Percentiles rank a stretch among this genome's conserved stretches.
These are phyloP conservation scores for Boletus pseudopeckii DNA, from an alignment of 768 basidiomycete species.

Conservation along the genomic window DNA sequence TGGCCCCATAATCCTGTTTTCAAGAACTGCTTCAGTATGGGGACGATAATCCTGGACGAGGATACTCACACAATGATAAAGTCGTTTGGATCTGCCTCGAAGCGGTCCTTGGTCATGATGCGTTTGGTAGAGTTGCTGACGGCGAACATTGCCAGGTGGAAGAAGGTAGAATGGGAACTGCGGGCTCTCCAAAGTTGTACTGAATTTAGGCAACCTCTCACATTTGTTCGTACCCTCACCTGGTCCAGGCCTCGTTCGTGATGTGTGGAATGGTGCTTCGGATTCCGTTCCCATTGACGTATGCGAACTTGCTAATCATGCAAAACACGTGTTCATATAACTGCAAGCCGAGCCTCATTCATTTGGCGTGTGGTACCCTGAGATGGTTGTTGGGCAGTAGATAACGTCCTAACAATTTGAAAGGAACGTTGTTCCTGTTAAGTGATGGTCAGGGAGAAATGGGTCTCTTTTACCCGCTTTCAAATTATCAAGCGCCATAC, in stretches of 20 bases:
- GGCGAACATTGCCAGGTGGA: not conserved
- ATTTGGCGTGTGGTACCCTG: not conserved
- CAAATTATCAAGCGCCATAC: not conserved
- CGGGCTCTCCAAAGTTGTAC: not conserved
- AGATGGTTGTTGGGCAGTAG: not conserved
- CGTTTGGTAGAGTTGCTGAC: not conserved
- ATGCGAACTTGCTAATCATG: not conserved
- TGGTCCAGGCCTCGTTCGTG: not conserved
- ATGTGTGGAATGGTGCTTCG: not conserved
- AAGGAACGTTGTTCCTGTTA: not conserved
- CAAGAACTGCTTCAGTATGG: not conserved
- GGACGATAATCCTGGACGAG: not conserved
- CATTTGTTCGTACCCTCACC: not conserved
- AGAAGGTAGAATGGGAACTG: not conserved
- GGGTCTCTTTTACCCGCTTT: not conserved
- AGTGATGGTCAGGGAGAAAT: not conserved
- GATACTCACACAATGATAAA: slow-evolving; percentile 13
- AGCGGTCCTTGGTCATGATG: not conserved
- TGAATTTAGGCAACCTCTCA: not conserved
- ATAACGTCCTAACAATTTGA: not conserved
- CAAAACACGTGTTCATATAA: not conserved
- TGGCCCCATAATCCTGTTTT: slow-evolving; percentile 21
- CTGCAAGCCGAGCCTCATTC: not conserved
- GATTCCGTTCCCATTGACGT: not conserved
- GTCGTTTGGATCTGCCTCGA: slow-evolving; percentile 9